Evolutionary conservation across 2,329 filamentous ascomycete genomes (phyloP).

Genomic region (Ilyonectria sp.): DNA sequence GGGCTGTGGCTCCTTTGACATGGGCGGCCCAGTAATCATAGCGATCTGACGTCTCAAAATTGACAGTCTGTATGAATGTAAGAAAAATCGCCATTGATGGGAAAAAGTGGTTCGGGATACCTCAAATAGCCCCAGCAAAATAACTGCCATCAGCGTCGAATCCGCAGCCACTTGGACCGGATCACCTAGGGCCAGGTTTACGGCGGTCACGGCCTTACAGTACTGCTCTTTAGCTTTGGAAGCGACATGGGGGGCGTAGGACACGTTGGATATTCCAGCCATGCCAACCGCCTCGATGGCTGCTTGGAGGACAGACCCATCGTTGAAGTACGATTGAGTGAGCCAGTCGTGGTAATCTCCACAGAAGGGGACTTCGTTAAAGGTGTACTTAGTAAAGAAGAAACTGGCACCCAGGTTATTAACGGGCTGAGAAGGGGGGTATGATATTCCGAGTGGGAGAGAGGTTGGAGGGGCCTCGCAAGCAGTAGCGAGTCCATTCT

Average conservation of each 20-base stretch:
- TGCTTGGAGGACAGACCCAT: constrained; percentile 26
- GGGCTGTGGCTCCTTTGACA: constrained; percentile 42
- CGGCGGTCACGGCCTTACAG: constrained; percentile 32
- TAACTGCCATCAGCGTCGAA: constrained; percentile 44
- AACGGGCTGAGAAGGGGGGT: background rate
- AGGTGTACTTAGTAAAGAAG: constrained; percentile 45
- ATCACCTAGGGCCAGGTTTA: constrained; percentile 28
- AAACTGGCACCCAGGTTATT: constrained; percentile 28
- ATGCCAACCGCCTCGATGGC: constrained; percentile 48
- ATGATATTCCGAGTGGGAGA: background rate
- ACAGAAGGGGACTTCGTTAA: constrained; percentile 38
- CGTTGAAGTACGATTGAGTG: constrained; percentile 28
- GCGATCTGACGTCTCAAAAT: constrained; percentile 37
- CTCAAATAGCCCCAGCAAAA: constrained; percentile 46
- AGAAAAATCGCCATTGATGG: background rate
- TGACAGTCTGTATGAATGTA: constrained; percentile 33
- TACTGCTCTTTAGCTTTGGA: constrained; percentile 39
- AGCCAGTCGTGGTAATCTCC: constrained; percentile 40
- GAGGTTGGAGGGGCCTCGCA: background rate
- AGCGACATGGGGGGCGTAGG: constrained; percentile 35
- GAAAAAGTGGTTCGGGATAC: constrained; percentile 8
- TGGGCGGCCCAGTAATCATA: constrained; percentile 42
- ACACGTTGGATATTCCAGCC: constrained; percentile 46
- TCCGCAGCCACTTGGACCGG: constrained; percentile 33
- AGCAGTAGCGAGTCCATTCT: too few species aligned